These are phyloP conservation scores for Draba incana DNA, from an alignment of 345 rosid species.

Conservation along the genomic window DNA sequence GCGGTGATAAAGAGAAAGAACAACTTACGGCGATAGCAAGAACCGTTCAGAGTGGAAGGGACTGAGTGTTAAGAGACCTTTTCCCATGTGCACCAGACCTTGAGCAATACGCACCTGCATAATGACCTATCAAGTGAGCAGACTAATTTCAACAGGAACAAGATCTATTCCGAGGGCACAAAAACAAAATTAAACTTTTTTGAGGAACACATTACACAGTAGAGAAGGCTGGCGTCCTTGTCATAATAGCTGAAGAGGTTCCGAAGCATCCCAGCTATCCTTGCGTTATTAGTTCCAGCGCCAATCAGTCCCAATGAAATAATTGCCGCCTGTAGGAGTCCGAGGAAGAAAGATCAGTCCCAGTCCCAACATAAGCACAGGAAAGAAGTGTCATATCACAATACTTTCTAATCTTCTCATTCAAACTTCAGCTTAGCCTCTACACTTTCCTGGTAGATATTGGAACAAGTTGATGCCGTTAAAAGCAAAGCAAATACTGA, in stretches of 20 bases:
- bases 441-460: constrained; percentile 68
- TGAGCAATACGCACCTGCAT: constrained; percentile 95
- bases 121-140: constrained; percentile 22
- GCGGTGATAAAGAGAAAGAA: constrained; percentile 5
- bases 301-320: constrained; percentile 93
- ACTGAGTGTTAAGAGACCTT: constrained; percentile 85
- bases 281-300: constrained; percentile 97
- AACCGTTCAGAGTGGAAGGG: constrained; percentile 95
- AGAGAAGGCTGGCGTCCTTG: constrained; percentile 86
- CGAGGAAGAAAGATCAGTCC: constrained; percentile 44
- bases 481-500: constrained; percentile 12
- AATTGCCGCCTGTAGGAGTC: constrained; percentile 73
- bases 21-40: constrained; percentile 84
- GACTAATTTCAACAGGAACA: constrained; percentile 8
- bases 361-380: constrained; percentile 98
- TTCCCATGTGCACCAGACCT: constrained; percentile 93
- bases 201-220: constrained; percentile 65
- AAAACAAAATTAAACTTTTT: background rate
- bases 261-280: constrained; percentile 97
- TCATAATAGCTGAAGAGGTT: constrained; percentile 94
- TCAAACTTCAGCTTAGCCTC: constrained; percentile 96
- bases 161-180: background rate
- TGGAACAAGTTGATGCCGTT: constrained; percentile 14
- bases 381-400: constrained; percentile 93
- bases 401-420: constrained; percentile 85